Base-by-base conservation (phyloP, 1,139 yeast genomes). In the Yamadazyma friedrichii region DNA sequence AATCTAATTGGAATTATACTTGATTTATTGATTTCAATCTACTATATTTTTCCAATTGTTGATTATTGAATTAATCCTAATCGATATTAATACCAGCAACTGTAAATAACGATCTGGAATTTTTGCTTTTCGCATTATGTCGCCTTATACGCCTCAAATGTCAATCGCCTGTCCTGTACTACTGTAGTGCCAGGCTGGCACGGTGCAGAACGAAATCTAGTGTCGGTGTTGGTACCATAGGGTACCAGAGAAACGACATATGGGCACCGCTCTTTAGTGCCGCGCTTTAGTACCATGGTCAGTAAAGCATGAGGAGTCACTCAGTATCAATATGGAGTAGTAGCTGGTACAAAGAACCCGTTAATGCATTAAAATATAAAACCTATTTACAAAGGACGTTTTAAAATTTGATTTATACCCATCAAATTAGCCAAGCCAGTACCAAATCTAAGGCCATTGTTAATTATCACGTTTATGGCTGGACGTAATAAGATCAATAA, bases 381-480 rank as follows among this genome's bases (percentile, higher is more conserved):
- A 6, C 6, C 15, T 13, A 27, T 27, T n/a, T 27, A 27, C 15
- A n/a, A 27, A 27, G 15, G 15, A 36, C 38, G 36, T 6, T 39
- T 15, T n/a, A 40, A 24, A 3, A 40, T 15, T n/a, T 33, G 40
- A 30, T 33, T 35, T 3, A 49, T 12, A 8, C 54, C 54, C 1
- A 51, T 36, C 10, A 49, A 42, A 28, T 32, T 37, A 9, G 48
- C 47, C 27, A 50, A 42, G 32, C 45, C 59, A 3, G 47, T 41
- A 2, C 76, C 76, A 12, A 59, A 51, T 27, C 52, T 41, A 42
- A 59, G 70, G 8, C 76, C 76, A 32, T 60, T 59, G 2, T 46
- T 42, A 6, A 62, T 62, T 12, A 70, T 45, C 13, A 48, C 43
- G 9, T 53, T 42, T 39, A 68, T 48, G 1, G 61, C 36, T 0